Conservation (phyloP, 2,329 filamentous ascomycete species). For the Alternaria conjuncta region DNA sequence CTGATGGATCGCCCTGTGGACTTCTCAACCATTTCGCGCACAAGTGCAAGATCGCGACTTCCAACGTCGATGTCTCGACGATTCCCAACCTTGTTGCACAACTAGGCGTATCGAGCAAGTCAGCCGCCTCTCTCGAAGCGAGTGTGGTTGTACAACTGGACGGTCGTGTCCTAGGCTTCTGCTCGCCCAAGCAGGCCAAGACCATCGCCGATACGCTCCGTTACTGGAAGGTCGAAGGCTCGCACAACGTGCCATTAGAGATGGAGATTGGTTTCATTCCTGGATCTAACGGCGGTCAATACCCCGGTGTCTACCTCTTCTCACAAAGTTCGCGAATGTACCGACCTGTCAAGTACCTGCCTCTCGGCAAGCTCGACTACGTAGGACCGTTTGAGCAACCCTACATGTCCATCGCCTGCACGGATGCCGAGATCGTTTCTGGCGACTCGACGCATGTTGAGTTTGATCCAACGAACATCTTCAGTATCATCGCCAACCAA, state of each 20-base stretch:
- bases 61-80: slow-evolving; percentile 73
- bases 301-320: slow-evolving; percentile 93
- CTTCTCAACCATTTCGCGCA: slow-evolving; percentile 94
- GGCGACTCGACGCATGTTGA: slow-evolving; percentile 93
- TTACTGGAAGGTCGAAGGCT: slow-evolving; percentile 93
- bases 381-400: slow-evolving; percentile 95
- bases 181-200: slow-evolving; percentile 80
- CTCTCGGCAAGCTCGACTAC: slow-evolving; percentile 82
- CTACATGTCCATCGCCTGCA: slow-evolving; percentile 96
- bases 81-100: slow-evolving; percentile 77
- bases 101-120: slow-evolving; percentile 77
- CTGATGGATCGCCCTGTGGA: slow-evolving; percentile 93
- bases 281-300: slow-evolving; percentile 87
- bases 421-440: slow-evolving; percentile 85
- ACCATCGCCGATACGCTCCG: slow-evolving; percentile 85
- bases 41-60: slow-evolving; percentile 88
- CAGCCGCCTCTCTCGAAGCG: slow-evolving; percentile 79
- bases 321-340: slow-evolving; percentile 85
- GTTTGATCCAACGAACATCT: slow-evolving; percentile 91
- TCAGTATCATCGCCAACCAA: slow-evolving; percentile 98
- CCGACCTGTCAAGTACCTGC: slow-evolving; percentile 88
- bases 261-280: slow-evolving; percentile 94
- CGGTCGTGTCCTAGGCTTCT: slow-evolving; percentile 88
- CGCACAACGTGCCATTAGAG: slow-evolving; percentile 77
- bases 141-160: slow-evolving; percentile 91